phyloP scores from a whole-genome alignment of 129 eudicot genomes.

The Tagetes patula region DNA sequence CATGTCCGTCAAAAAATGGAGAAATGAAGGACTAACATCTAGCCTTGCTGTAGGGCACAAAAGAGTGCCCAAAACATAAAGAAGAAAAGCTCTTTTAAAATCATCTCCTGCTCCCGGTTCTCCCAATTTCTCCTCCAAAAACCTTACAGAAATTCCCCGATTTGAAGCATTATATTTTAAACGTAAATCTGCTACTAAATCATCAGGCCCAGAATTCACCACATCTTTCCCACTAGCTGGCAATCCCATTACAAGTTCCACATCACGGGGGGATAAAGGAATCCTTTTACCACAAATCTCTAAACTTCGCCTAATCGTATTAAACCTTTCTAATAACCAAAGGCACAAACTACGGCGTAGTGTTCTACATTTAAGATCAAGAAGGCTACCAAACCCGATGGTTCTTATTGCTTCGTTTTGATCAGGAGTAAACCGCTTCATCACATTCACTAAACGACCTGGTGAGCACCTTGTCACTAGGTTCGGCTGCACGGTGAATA shows the following conservation, averaged over 20 bases:
- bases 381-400: conserved; percentile 81
- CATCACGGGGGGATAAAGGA: conserved; percentile 70
- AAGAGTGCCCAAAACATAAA: conserved; percentile 74
- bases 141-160: conserved; percentile 73
- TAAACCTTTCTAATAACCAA: conserved; percentile 75
- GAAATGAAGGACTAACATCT: conserved; percentile 84
- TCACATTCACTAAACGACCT: conserved; percentile 70
- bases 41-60: conserved; percentile 90
- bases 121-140: conserved; percentile 64
- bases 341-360: conserved; percentile 72
- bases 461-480: conserved; percentile 87
- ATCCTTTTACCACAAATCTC: conserved; percentile 74
- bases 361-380: conserved; percentile 76
- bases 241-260: conserved; percentile 83
- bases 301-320: conserved; percentile 66
- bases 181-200: conserved; percentile 58
- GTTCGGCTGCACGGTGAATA: conserved; percentile 48
- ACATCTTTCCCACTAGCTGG: conserved; percentile 80
- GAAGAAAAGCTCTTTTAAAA: conserved; percentile 75
- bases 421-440: conserved; percentile 63
- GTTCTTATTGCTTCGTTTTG: conserved; percentile 67
- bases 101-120: conserved; percentile 78
- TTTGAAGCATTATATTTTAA: conserved; percentile 70
- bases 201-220: conserved; percentile 75
- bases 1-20: conserved; percentile 70